phyloP scores from a whole-genome alignment of 768 basidiomycete species.

The Serpula lacrymans region DNA sequence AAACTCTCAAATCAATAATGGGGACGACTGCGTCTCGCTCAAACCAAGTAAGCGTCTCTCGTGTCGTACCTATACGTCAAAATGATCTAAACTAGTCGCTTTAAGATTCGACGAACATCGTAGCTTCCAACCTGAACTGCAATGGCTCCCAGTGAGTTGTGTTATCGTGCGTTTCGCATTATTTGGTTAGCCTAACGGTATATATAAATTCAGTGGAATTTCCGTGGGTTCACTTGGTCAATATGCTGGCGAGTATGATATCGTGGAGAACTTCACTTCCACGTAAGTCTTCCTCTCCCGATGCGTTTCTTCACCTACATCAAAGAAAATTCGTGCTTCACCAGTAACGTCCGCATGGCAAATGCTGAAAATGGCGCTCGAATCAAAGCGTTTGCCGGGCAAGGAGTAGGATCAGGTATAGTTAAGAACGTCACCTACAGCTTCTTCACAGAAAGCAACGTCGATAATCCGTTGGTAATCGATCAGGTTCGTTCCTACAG shows the following conservation, averaged over 20 bases:
- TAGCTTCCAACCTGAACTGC: conserved; percentile 55
- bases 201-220: too few relatives aligned
- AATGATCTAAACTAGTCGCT: not conserved
- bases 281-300: conserved; percentile 32
- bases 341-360: conserved; percentile 54
- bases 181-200: not conserved
- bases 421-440: conserved; percentile 55
- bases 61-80: not conserved
- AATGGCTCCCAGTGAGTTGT: conserved; percentile 51
- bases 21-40: conserved; percentile 60
- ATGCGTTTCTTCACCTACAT: not conserved
- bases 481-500: conserved; percentile 38
- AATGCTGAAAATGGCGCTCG: conserved; percentile 65
- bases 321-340: not conserved
- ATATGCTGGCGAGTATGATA: conserved; percentile 46
- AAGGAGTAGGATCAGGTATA: conserved; percentile 54
- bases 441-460: conserved; percentile 49
- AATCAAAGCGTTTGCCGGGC: conserved; percentile 66
- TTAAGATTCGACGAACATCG: conserved; percentile 54
- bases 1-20: conserved; percentile 51
- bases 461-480: conserved; percentile 59
- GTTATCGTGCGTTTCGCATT: not conserved
- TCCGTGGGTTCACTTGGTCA: conserved; percentile 58
- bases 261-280: conserved; percentile 57
- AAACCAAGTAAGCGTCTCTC: conserved; percentile 40